Base-by-base conservation (phyloP, 2,329 filamentous ascomycete genomes). In the Pseudogymnoascus sp. region DNA sequence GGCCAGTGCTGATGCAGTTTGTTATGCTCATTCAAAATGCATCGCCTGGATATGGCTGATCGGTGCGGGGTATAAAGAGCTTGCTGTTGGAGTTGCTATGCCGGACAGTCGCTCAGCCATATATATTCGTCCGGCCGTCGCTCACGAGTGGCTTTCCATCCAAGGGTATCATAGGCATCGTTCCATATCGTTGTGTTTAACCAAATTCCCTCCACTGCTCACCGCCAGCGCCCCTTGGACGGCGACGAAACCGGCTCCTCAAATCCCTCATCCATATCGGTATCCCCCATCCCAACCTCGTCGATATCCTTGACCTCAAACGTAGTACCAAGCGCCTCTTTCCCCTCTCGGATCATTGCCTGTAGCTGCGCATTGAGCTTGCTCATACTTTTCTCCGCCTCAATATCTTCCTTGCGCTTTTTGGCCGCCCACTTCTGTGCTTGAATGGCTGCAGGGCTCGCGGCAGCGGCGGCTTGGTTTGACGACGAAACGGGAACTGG, bases 281-380 rank as follows among this genome's bases (percentile, higher is more conserved):
- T 56, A 56, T 56, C 47, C n/a, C 26, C 47, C 26, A 31, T 56
- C 11, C 47, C 47, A 56, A 56, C 59, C 33, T 63, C 61, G 21
- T 63, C 61, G 6, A 33, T 29, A 5, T 63, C 61, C 47, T 84
- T 81, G 47, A 91, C 81, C 71, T 90, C 86, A 60, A 90, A 79
- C 42, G 79, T 88, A 19, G 89, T 89, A 1, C 88, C 93, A 16
- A 99, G 76, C 1, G 95, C 95, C 74, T 95, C 89, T 69, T 88
- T 88, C 0, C 93, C 95, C 75, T 97, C 88, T 1, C 87, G 82
- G 62, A 99, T 96, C 89, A 99, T 91, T 35, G 87, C 89, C 71
- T 89, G 85, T 59, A 97, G 78, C 69, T 89, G 86, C 59, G 85
- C 81, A 72, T 95, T 96, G 75, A 97, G 86, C 26, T 88, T 84